Base-by-base conservation (phyloP, 495 filamentous ascomycete genomes). In the Aspergillus hancockii region DNA sequence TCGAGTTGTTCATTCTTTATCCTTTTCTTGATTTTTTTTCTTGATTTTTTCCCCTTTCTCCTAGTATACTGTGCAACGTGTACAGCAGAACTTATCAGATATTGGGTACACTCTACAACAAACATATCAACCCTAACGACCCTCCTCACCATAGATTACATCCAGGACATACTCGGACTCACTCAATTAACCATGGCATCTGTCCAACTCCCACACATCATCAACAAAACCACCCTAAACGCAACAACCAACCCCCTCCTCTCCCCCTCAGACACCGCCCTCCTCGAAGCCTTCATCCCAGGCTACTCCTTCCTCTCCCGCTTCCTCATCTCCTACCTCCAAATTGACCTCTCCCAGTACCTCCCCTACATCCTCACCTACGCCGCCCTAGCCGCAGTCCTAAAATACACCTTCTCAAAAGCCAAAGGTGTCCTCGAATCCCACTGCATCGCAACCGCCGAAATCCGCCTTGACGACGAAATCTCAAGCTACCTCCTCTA, bases 241-340 rank as follows among this genome's bases (percentile, higher is more conserved):
- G 61, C 68, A 3, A 56, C 54, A 19, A 61, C 36, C 50, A 18
- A 49, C 66, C 12, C 61, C 58, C 4, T 57, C 64, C 0, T 61
- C 0, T 51, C 38, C 38, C 52, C 54, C 40, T 58, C 68, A 9
- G 75, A 78, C 19, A 70, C 71, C 1, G 67, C 64, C n/a, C 74
- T 91, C n/a, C 77, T 93, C 16, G 88, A 93, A 59, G 77, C 83
- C 25, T 80, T 93, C 67, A 85, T 93, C 55, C 90, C 90, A 0
- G 90, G 89, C 16, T 91, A 90, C 69, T 80, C 84, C 1, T 67
- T 88, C 60, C 74, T 90, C 52, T 85, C 87, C 0, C 71, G 80
- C 2, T 79, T 85, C 23, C 62, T 90, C 7, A 70, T 82, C 8
- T 82, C 83, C 25, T 81, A 85, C 54, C 72, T 90, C 2, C 79